Evolutionary conservation across 306 rosid species (phyloP), one percentile per base, ranked within the genome.

Genomic region (Cucumis melo): DNA sequence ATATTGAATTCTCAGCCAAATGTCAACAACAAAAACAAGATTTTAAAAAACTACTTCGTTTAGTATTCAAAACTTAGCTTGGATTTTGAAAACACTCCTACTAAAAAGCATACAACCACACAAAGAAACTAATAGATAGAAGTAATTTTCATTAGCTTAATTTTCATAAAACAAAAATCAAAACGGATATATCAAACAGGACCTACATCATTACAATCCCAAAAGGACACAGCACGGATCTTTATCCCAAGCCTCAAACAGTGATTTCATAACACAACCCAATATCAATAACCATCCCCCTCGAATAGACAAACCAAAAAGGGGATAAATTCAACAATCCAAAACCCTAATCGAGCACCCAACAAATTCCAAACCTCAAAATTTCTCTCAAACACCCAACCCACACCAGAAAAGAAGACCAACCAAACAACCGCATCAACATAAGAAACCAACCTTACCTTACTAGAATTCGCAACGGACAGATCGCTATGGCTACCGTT

Each of bases 401-500:
- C 61, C 36, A 27, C 16, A 48, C 38, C 29, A 54, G 11, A 23
- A 59, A 59, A 20, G 32, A 27, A 27, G 2, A 27, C 32, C 32
- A 27, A n/a, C 29, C 29, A 38, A 54, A 41, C 39, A 34, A 53
- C 39, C 27, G 61, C 34, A 79, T 58, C 4, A 41, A 41, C 3
- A 17, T 20, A 42, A 64, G 50, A 42, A 12, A 23, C 59, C 60
- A 8, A 48, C 42, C 15, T 86, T 86, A 92, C 97, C 97, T 90
- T 88, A 51, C 62, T 65, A 20, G 92, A 81, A 82, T 84, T 89
- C 56, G 84, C 36, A 36, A 78, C 56, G 63, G 88, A 78, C 74
- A 62, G 84, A n/a, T 93, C 95, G 75, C 51, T 46, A 79, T 85
- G 89, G 78, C 32, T 82, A 6, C 84, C 92, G 73, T 87, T 91